Conservation (phyloP, 2,329 filamentous ascomycete species). For the Cladosporium austrohemisphaericum region DNA sequence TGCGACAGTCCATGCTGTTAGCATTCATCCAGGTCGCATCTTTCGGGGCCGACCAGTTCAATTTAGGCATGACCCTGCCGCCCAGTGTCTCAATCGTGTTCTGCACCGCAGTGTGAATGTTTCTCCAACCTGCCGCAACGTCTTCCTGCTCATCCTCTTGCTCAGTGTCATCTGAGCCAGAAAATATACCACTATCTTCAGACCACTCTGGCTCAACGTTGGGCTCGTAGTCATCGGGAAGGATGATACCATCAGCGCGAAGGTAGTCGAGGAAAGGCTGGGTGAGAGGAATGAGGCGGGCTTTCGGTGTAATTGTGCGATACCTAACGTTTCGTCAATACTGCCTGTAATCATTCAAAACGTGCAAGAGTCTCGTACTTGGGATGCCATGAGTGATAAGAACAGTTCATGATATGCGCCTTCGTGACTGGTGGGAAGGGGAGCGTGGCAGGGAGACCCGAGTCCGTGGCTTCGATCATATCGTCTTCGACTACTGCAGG, state of each 20-base stretch:
- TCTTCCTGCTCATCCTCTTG: slow-evolving; percentile 52
- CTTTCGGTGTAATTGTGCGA: slow-evolving; percentile 76
- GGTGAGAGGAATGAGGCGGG: slow-evolving; percentile 75
- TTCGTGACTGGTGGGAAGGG: slow-evolving; percentile 80
- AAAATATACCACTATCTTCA: slow-evolving; percentile 38
- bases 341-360: slow-evolving; percentile 7
- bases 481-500: slow-evolving; percentile 11
- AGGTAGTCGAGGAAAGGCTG: slow-evolving; percentile 78
- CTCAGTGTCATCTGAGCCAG: slow-evolving; percentile 31
- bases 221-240: slow-evolving; percentile 52
- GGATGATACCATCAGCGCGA: slow-evolving; percentile 84
- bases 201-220: slow-evolving; percentile 46
- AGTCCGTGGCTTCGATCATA: neutral
- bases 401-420: slow-evolving; percentile 88
- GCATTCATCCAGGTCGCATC: slow-evolving; percentile 88
- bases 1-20: slow-evolving; percentile 88
- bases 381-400: slow-evolving; percentile 88
- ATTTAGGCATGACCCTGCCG: slow-evolving; percentile 82
- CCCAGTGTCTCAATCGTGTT: slow-evolving; percentile 75
- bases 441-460: slow-evolving; percentile 34
- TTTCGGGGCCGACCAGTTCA: slow-evolving; percentile 97
- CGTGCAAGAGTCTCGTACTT: slow-evolving; percentile 51
- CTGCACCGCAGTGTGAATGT: slow-evolving; percentile 73
- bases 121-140: slow-evolving; percentile 60
- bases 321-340: slow-evolving; percentile 52